A percentile compares a stretch with the other conserved stretches of the same genome.
Evolutionary conservation across 768 basidiomycete genomes (phyloP).

Genomic region (Holtermannia corniformis): DNA sequence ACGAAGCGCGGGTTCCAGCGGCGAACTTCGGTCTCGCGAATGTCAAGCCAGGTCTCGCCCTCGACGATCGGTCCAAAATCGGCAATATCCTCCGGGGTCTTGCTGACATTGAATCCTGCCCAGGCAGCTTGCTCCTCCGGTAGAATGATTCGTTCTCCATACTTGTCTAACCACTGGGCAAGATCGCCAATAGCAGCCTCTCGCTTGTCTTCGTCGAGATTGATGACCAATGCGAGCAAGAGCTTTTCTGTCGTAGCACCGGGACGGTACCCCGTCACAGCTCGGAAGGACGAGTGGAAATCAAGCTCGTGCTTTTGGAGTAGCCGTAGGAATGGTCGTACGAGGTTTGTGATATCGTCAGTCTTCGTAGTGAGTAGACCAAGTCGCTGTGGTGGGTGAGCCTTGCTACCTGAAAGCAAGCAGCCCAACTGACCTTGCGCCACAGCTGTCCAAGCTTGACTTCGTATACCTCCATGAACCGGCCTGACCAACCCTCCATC

Average conservation of each 20-base stretch:
- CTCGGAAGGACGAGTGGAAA: constrained; percentile 76
- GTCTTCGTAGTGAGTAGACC: constrained; percentile 54
- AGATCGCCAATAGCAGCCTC: constrained; percentile 42
- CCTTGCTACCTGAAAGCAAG: constrained; percentile 2
- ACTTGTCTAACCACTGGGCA: constrained; percentile 57
- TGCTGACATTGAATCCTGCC: background rate
- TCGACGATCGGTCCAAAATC: background rate
- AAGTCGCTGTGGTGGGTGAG: constrained; percentile 57
- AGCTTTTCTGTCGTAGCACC: constrained; percentile 46
- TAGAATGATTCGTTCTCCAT: constrained; percentile 51
- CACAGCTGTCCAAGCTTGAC: constrained; percentile 40
- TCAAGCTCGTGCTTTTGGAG: constrained; percentile 70
- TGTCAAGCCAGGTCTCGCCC: constrained; percentile 15
- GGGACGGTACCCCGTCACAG: constrained; percentile 56
- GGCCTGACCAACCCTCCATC: constrained; percentile 52
- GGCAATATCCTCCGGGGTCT: background rate
- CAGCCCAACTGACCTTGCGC: constrained; percentile 50
- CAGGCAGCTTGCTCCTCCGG: constrained; percentile 46
- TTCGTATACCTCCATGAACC: constrained; percentile 53
- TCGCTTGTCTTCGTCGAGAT: constrained; percentile 19
- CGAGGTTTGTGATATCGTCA: constrained; percentile 54
- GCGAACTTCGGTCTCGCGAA: constrained; percentile 42
- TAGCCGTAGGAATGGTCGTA: constrained; percentile 62
- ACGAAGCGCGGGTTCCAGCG: constrained; percentile 81
- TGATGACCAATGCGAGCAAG: background rate